Conservation (phyloP, 768 basidiomycete species). For the Leccinum arenicola region DNA sequence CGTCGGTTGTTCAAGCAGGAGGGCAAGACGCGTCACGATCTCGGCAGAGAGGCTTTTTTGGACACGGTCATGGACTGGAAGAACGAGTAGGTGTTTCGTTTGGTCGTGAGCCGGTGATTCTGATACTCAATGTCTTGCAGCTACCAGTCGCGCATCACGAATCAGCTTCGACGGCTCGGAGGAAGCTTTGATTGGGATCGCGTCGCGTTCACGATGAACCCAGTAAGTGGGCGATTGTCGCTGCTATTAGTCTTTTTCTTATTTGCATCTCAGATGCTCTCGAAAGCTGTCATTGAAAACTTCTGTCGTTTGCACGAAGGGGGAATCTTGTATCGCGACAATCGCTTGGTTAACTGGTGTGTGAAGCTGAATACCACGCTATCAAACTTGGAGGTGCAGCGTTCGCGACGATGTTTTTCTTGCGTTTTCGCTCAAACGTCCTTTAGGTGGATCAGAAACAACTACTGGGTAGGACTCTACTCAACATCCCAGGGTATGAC, state of each 20-base stretch:
- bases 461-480: conserved; percentile 76
- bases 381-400: conserved; percentile 90
- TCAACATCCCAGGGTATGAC: conserved; percentile 94
- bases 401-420: neutral
- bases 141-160: conserved; percentile 91
- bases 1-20: conserved; percentile 82
- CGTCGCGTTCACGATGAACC: conserved; percentile 93
- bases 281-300: conserved; percentile 85
- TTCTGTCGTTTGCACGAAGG: conserved; percentile 92
- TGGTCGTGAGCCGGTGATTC: neutral
- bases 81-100: conserved; percentile 68
- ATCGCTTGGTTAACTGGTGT: conserved; percentile 98
- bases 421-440: neutral
- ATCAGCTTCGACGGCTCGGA: conserved; percentile 83
- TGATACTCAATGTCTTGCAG: conserved; percentile 36
- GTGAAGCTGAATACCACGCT: conserved; percentile 92
- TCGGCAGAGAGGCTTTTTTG: conserved; percentile 91
- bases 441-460: conserved; percentile 88
- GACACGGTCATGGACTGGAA: conserved; percentile 96
- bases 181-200: conserved; percentile 95
- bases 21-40: conserved; percentile 84
- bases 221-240: conserved; percentile 43
- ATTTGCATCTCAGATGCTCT: conserved; percentile 49
- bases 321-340: conserved; percentile 91
- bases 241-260: neutral